Base-by-base conservation (phyloP, 371 early-diverging fungal genomes). In the Smittium mucronatum region DNA sequence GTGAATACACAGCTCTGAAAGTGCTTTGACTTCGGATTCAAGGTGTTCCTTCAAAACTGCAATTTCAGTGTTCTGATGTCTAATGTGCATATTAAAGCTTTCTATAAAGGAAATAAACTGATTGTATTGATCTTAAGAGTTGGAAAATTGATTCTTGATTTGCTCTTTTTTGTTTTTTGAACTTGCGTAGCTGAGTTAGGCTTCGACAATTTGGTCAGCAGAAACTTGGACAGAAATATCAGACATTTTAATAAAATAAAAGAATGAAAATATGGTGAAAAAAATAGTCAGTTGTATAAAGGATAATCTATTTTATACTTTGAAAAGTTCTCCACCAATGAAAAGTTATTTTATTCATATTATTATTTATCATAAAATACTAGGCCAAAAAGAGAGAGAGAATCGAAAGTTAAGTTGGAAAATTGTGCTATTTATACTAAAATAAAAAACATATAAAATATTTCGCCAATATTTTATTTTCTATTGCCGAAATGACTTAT, bases 81-180 rank as follows among this genome's bases (percentile, higher is more conserved):
- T 57, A 26, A 17, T 57, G 26, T 26, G 57, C 57, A 21, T 57
- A 21, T 57, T 17, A 57, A 26, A 21, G 26, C 21, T 26, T 17
- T 57, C 57, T 57, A 57, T 21, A 17, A 21, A 17, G 26, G 57
- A 17, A 57, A 26, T 57, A 72, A 34, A 26, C 28, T 16, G 63
- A 28, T 21, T 64, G 69, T 58, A 67, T 33, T 58, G 67, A 8
- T 32, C 63, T 26, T 74, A 29, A n/a, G 26, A 26, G 11, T 68
- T 29, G 57, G 21, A 11, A 71, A n/a, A 0, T 66, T 15, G 25
- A 16, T 35, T 31, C 36, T 8, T 17, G n/a, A 29, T n/a, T 31
- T 57, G 17, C 21, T 21, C 57, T 21, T 57, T 57, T 57, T 57
- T 17, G 26, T 17, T 57, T 57, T 57, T 26, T 26, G 26, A 57